Conservation (phyloP, 257 asterid species). For the Knoxia roxburghii region DNA sequence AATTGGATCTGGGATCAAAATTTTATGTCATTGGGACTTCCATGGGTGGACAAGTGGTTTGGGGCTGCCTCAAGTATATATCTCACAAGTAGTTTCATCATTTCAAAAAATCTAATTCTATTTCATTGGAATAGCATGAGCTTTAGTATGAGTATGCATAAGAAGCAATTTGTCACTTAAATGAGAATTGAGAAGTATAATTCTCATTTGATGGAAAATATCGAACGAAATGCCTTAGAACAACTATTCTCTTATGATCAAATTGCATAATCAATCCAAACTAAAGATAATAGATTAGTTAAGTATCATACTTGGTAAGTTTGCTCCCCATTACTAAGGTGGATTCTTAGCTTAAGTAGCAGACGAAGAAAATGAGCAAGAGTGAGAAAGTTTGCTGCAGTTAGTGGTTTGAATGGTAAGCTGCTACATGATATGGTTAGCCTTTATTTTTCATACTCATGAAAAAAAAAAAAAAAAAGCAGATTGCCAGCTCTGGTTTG, state of each 20-base stretch:
- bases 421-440: neutral
- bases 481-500: neutral
- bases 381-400: neutral
- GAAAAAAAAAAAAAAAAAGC: no score
- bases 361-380: neutral
- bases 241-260: neutral
- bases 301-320: neutral
- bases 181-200: no score
- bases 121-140: no score
- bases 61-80: slow-evolving; percentile 80
- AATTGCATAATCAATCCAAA: neutral
- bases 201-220: neutral
- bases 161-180: neutral
- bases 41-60: slow-evolving; percentile 66
- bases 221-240: neutral
- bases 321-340: neutral
- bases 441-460: neutral
- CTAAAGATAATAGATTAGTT: neutral
- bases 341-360: neutral
- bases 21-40: slow-evolving; percentile 58
- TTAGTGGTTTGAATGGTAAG: neutral
- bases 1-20: slow-evolving; percentile 50
- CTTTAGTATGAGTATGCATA: neutral
- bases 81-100: slow-evolving; percentile 62
- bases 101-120: no score